Evolutionary conservation across 2,329 filamentous ascomycete species (phyloP).

Genomic region (Stachybotrys chartarum): DNA sequence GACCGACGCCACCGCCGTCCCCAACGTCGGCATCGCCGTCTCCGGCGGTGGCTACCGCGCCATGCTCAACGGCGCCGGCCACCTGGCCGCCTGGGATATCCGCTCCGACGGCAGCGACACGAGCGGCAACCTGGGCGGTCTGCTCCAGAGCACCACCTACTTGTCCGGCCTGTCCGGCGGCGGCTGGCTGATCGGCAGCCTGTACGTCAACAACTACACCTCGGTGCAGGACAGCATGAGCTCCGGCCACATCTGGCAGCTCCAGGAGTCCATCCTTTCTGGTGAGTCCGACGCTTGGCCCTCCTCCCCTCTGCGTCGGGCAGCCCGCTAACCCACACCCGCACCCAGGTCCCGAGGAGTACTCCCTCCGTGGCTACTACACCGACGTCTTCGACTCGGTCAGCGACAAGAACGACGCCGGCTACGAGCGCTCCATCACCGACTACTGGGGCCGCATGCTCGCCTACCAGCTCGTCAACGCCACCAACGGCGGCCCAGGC

Average conservation of each 20-base stretch:
- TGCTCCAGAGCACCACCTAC: conserved; percentile 77
- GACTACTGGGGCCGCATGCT: conserved; percentile 86
- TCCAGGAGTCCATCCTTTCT: conserved; percentile 32
- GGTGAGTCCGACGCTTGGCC: conserved; percentile 11
- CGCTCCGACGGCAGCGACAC: conserved; percentile 45
- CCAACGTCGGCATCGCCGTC: conserved; percentile 64
- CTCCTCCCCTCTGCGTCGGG: no score
- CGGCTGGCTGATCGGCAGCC: conserved; percentile 75
- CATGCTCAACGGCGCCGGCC: conserved; percentile 77
- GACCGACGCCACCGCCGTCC: conserved; percentile 26
- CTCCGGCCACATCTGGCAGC: conserved; percentile 30
- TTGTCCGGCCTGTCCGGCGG: conserved; percentile 75
- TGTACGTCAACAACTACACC: conserved; percentile 80
- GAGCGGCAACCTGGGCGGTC: conserved; percentile 65
- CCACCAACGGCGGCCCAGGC: conserved; percentile 61
- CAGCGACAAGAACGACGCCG: conserved; percentile 28
- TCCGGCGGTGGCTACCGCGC: conserved; percentile 84
- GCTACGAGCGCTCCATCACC: conserved; percentile 59
- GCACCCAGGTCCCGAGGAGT: conserved; percentile 24
- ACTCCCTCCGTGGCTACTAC: conserved; percentile 32
- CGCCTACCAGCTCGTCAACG: conserved; percentile 80
- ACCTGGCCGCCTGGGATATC: conserved; percentile 70
- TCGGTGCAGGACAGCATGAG: conserved; percentile 36
- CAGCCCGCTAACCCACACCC: not conserved
- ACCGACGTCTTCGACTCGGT: conserved; percentile 26